A percentile compares a stretch with the other conserved stretches of the same genome.
Conservation (phyloP, 2,329 filamentous ascomycete species). For the Thermothelomyces thermophilus region DNA sequence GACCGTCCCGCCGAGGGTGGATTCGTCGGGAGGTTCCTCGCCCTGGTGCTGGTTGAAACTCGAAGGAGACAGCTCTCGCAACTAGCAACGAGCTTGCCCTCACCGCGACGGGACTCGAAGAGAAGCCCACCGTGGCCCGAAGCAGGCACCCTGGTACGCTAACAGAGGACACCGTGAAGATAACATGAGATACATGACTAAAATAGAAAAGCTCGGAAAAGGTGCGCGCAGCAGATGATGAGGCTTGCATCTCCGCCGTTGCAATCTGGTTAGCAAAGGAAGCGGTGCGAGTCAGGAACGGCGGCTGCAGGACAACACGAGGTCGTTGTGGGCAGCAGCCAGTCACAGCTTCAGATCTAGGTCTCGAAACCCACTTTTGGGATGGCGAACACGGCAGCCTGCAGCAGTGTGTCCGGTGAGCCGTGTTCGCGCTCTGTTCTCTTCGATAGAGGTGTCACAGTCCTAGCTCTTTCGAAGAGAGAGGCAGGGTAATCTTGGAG, state of each 20-base stretch:
- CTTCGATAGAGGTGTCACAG: slow-evolving; percentile 14
- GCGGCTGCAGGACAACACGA: slow-evolving; percentile 18
- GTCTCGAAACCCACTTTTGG: slow-evolving; percentile 14
- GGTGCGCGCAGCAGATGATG: neutral
- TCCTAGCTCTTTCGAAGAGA: neutral
- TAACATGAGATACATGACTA: neutral
- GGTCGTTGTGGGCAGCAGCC: neutral
- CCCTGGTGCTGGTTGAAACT: too few relatives aligned
- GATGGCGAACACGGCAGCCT: slow-evolving; percentile 15
- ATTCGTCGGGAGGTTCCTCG: neutral
- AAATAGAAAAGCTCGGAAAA: neutral
- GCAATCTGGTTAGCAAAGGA: neutral
- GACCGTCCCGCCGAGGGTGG: slow-evolving; percentile 6
- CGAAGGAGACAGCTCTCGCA: too few relatives aligned
- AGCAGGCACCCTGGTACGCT: too few relatives aligned
- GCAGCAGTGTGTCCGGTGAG: slow-evolving; percentile 17
- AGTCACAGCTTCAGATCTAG: slow-evolving; percentile 17
- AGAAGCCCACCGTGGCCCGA: too few relatives aligned
- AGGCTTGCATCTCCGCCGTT: slow-evolving; percentile 4
- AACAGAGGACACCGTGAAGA: neutral
- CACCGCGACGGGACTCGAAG: too few relatives aligned
- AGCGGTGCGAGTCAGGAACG: slow-evolving; percentile 13
- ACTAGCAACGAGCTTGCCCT: too few relatives aligned
- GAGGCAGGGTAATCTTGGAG: neutral
- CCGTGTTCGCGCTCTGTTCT: slow-evolving; percentile 13